Evolutionary conservation across 1,139 yeast species (phyloP).

Genomic region (Geotrichum citri-aurantii): DNA sequence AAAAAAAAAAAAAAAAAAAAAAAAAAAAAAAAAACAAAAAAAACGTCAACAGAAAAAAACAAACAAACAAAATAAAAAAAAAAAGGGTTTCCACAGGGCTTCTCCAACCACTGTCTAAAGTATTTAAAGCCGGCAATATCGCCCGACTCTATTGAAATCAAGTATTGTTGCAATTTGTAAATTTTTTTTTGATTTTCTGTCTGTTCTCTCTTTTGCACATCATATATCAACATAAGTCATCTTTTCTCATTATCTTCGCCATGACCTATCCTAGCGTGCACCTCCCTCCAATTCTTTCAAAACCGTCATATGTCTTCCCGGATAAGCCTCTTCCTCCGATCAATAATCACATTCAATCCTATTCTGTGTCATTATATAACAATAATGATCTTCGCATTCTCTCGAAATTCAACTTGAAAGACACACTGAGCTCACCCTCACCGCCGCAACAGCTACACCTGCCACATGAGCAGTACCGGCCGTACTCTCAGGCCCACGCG

Average conservation of each 20-base stretch:
- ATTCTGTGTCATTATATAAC: neutral
- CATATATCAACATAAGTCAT: neutral
- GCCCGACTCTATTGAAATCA: neutral
- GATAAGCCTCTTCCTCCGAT: slow-evolving; percentile 8
- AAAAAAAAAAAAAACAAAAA: too few relatives aligned
- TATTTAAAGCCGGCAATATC: neutral
- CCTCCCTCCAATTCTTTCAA: neutral
- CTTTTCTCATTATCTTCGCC: neutral
- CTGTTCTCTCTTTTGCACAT: neutral
- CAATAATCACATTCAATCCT: neutral
- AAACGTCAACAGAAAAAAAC: too few relatives aligned
- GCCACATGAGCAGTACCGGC: neutral
- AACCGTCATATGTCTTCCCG: slow-evolving; percentile 5
- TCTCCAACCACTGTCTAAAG: neutral
- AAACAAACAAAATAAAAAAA: neutral
- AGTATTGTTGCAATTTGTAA: neutral
- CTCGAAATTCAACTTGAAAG: slow-evolving; percentile 12
- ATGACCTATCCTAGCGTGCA: neutral
- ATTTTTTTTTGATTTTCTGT: neutral
- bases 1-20: too few relatives aligned
- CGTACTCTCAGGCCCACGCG: neutral
- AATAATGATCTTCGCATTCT: slow-evolving; percentile 8
- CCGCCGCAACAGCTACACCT: slow-evolving; percentile 1
- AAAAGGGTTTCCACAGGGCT: neutral
- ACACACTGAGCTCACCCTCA: slow-evolving; percentile 9